These are phyloP conservation scores for Aureobasidium sp. DNA, from an alignment of 2,329 filamentous ascomycete genomes.

Conservation along the genomic window DNA sequence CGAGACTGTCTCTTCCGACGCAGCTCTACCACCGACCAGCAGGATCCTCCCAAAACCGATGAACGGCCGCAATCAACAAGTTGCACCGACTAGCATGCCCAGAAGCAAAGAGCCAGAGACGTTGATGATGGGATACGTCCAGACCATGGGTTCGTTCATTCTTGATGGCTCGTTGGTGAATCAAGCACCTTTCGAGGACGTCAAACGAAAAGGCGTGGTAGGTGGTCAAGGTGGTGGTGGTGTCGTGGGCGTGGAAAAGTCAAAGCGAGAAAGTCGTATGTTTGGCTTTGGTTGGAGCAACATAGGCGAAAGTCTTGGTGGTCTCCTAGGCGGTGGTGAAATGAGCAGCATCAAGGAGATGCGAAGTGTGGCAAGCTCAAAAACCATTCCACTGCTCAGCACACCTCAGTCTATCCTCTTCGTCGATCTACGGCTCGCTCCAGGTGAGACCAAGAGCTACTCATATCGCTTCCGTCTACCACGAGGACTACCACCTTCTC, in stretches of 20 bases:
- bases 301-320: constrained; percentile 80
- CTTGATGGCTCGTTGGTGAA: constrained; percentile 88
- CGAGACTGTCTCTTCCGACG: constrained; percentile 83
- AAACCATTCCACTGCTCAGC: constrained; percentile 82
- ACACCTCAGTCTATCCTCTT: constrained; percentile 95
- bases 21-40: constrained; percentile 37
- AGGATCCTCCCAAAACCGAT: constrained; percentile 46
- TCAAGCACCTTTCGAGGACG: constrained; percentile 83
- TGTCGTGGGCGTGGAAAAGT: constrained; percentile 71
- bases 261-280: constrained; percentile 69
- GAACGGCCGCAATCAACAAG: constrained; percentile 26
- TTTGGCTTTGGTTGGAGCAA: constrained; percentile 83
- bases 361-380: constrained; percentile 77
- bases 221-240: constrained; percentile 76
- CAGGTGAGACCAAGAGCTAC: constrained; percentile 82
- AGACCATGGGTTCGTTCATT: constrained; percentile 85
- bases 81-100: constrained; percentile 39
- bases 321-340: constrained; percentile 77
- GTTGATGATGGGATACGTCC: constrained; percentile 96
- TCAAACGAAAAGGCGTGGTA: constrained; percentile 88
- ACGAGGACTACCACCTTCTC: constrained; percentile 79
- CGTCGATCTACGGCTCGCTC: constrained; percentile 79
- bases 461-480: constrained; percentile 83
- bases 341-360: constrained; percentile 94
- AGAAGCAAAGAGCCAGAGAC: constrained; percentile 58